Evolutionary conservation across 805 yeast species (phyloP).

Genomic region (Naumovozyma castellii): DNA sequence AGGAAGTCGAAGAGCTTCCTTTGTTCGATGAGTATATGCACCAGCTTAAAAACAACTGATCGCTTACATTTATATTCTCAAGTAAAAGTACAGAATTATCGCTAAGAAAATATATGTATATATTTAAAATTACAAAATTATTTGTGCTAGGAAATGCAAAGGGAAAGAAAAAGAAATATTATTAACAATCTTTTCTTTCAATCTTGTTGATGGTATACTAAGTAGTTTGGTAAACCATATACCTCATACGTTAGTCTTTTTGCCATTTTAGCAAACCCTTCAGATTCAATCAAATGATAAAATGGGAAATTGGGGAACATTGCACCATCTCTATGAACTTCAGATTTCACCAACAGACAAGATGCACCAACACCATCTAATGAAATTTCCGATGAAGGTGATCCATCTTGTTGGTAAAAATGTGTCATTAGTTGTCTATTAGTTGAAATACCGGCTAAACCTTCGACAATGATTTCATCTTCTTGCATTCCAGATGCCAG

Average conservation of each 20-base stretch:
- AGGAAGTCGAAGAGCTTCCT: background rate
- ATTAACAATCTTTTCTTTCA: no score
- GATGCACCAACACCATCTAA: slow-evolving; percentile 96
- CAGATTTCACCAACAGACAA: slow-evolving; percentile 83
- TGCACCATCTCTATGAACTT: slow-evolving; percentile 94
- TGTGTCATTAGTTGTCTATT: slow-evolving; percentile 86
- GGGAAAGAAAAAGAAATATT: no score
- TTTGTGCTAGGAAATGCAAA: background rate
- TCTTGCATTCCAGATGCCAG: slow-evolving; percentile 59
- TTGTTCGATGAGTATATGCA: slow-evolving; percentile 11
- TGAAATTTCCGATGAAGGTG: slow-evolving; percentile 54
- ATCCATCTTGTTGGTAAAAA: slow-evolving; percentile 56
- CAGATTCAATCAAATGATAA: slow-evolving; percentile 89
- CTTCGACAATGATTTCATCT: slow-evolving; percentile 86
- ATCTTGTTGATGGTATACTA: slow-evolving; percentile 42
- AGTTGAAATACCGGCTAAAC: slow-evolving; percentile 79
- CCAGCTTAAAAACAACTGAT: background rate
- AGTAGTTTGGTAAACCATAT: slow-evolving; percentile 81
- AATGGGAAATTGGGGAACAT: slow-evolving; percentile 97
- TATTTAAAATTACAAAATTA: background rate
- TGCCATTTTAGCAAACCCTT: slow-evolving; percentile 92
- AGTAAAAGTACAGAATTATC: no score
- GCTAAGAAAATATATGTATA: no score
- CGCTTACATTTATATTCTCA: no score
- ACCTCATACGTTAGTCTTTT: slow-evolving; percentile 81